Conservation (phyloP, 441 rosid species). For the Bruguiera hainesii region DNA sequence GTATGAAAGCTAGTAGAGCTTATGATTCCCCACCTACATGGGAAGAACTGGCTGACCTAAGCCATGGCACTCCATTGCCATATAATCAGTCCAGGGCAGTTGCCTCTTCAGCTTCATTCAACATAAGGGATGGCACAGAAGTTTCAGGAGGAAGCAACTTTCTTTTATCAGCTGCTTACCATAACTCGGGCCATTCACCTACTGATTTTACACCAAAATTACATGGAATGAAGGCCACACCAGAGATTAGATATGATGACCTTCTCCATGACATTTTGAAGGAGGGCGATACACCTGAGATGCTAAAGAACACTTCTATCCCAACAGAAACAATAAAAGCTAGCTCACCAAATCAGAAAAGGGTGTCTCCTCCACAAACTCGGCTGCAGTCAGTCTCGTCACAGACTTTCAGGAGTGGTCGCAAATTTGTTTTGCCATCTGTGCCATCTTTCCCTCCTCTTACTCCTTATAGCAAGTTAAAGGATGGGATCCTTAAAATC, state of each 20-base stretch:
- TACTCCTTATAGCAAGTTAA: conserved; percentile 22
- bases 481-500: conserved; percentile 5
- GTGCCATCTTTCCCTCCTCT: conserved; percentile 35
- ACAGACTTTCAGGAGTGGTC: conserved; percentile 20
- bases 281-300: conserved; percentile 17
- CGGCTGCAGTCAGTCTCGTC: conserved; percentile 22
- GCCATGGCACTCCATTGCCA: conserved; percentile 25
- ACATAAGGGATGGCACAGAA: conserved; percentile 1
- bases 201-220: conserved; percentile 11
- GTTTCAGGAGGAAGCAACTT: conserved; percentile 13
- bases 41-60: conserved; percentile 24
- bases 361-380: conserved; percentile 25
- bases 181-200: conserved; percentile 13
- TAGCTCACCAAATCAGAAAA: conserved; percentile 28
- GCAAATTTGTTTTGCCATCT: conserved; percentile 20
- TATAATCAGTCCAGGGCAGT: conserved; percentile 11
- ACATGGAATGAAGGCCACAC: conserved; percentile 3
- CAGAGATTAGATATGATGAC: conserved; percentile 10
- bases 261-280: conserved; percentile 11
- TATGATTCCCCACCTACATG: conserved; percentile 18
- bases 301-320: conserved; percentile 15
- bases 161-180: conserved; percentile 17
- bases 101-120: conserved; percentile 23
- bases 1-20: conserved; percentile 11
- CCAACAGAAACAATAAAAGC: conserved; percentile 19